Base-by-base conservation (phyloP, 2,329 filamentous ascomycete genomes). In the Coniochaeta hoffmannii region DNA sequence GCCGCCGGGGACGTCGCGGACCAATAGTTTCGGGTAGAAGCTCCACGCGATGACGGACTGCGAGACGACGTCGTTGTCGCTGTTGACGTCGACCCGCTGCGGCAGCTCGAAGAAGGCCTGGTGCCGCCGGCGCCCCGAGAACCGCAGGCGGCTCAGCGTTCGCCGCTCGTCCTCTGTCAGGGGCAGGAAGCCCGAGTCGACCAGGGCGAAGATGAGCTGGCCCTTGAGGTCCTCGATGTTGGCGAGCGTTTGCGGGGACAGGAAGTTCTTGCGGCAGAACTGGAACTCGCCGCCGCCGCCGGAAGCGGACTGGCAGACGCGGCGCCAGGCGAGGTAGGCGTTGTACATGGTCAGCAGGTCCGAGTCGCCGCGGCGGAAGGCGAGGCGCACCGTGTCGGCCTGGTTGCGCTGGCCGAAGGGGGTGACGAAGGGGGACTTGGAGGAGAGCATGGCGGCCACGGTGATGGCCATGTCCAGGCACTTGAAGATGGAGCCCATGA, bases 161-260 rank as follows among this genome's bases (percentile, higher is more conserved):
- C 79, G 76, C 49, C 88, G 82, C 68, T 97, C 91, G 2, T 87
- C 83, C 0, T 84, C 76, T 0, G 88, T 88, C 1, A 97, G 76
- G 11, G 81, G 82, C 6, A 97, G 73, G 60, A 97, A 88, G 0
- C 90, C 90, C 0, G 91, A 89, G 63, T 97, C 94, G 7, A 87
- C 88, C 1, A 99, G 79, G 0, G 90, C 88, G 1, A 89, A 86
- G 1, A 97, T 77, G 0, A 99, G 82, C 65, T 99, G 94, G 7
- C 89, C 88, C 71, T 97, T 99, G 54, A 97, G 80, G 63, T 99
- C 94, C 69, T 99, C 94, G 60, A 99, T 96, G 60, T 94, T 96
- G 50, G 85, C 79, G 4, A 99, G 79, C 3, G 90, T 94, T 68
- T 95, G 91, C n/a, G 87, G 81, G 58, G 87, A 93, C 53, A 99